Evolutionary conservation across 2,329 filamentous ascomycete species (phyloP).

Genomic region (Falciphora oryzae): DNA sequence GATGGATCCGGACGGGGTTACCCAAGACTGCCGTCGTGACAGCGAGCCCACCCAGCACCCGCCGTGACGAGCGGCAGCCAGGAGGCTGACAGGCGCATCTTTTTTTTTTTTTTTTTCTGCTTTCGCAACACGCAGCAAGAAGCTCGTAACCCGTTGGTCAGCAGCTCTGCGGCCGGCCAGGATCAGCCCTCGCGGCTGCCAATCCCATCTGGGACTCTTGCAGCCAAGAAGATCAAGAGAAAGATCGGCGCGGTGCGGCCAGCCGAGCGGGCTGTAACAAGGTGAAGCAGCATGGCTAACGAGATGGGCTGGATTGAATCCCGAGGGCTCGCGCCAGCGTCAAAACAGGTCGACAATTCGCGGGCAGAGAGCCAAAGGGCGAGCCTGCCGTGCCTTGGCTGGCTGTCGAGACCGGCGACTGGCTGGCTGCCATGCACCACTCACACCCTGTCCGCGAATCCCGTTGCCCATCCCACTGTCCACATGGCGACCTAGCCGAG

Average conservation of each 20-base stretch:
- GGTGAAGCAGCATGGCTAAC: background rate
- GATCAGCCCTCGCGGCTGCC: background rate
- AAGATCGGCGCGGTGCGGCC: background rate
- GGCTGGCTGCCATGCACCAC: background rate
- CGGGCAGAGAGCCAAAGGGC: background rate
- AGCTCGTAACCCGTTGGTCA: background rate
- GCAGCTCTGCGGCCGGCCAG: background rate
- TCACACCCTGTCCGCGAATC: background rate
- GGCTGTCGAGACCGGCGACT: background rate
- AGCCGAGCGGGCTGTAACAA: background rate
- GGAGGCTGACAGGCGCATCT: background rate
- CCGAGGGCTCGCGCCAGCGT: background rate
- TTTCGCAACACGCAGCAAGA: background rate
- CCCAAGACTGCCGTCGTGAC: background rate
- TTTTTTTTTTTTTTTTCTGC: background rate
- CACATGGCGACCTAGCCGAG: background rate
- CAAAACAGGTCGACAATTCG: background rate
- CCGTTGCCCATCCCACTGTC: background rate
- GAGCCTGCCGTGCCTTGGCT: background rate
- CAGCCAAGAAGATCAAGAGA: no score
- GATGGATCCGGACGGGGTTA: no score
- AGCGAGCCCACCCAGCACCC: no score
- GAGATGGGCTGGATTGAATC: background rate
- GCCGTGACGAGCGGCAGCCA: background rate
- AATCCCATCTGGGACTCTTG: no score